These are phyloP conservation scores for Fusarium pseudoanthophilum DNA, from an alignment of 2,329 filamentous ascomycete species.

Conservation along the genomic window DNA sequence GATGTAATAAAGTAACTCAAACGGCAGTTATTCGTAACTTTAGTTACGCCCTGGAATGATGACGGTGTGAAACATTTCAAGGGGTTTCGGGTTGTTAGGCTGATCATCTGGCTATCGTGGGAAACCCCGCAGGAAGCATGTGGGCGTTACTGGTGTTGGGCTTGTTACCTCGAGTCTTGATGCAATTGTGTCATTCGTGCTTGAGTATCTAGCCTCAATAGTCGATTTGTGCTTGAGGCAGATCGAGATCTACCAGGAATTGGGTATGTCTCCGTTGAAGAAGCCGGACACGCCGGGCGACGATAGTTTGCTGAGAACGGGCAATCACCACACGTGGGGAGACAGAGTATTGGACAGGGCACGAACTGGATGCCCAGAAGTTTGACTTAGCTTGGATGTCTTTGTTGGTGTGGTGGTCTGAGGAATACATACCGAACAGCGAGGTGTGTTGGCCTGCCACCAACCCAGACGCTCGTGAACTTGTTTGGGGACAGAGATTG, in stretches of 20 bases:
- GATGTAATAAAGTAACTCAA: not conserved
- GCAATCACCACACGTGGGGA: conserved; percentile 29
- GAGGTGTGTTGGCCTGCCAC: conserved; percentile 4
- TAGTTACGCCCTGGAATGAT: conserved; percentile 16
- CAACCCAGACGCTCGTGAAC: not conserved
- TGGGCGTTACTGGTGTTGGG: not conserved
- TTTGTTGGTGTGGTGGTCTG: conserved; percentile 27
- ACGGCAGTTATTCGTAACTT: conserved; percentile 10
- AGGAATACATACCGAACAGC: conserved; percentile 3
- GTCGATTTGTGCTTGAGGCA: conserved; percentile 5
- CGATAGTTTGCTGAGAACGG: conserved; percentile 7
- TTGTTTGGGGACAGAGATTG: conserved; percentile 11
- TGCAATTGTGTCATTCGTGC: conserved; percentile 26
- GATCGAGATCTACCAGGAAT: conserved; percentile 30
- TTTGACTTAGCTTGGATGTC: conserved; percentile 11
- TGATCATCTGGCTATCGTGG: not conserved
- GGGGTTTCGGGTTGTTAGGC: not conserved
- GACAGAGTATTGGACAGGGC: conserved; percentile 16
- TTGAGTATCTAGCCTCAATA: conserved; percentile 22
- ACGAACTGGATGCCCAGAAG: conserved; percentile 8
- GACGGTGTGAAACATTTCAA: conserved; percentile 12
- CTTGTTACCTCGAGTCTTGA: not conserved
- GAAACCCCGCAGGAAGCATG: not conserved
- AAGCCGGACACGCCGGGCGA: conserved; percentile 20
- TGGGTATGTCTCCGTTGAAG: not conserved